Evolutionary conservation across 140 eudicot genomes (phyloP).

Genomic region (Flaveria floridana): DNA sequence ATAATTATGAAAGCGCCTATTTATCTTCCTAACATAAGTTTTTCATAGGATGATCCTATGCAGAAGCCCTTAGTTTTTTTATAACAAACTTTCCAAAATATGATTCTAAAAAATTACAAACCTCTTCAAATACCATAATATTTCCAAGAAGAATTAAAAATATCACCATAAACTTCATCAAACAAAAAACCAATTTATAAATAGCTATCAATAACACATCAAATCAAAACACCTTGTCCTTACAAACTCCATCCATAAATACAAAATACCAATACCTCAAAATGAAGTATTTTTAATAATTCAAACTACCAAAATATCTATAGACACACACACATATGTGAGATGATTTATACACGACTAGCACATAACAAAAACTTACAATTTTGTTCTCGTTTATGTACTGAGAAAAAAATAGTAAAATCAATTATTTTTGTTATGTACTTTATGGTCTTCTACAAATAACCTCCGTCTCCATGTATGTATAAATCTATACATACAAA

Average conservation of each 20-base stretch:
- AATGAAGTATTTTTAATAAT: constrained; percentile 18
- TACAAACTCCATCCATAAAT: constrained; percentile 15
- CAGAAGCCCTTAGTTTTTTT: neutral
- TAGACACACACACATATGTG: too few relatives aligned
- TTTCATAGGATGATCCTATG: neutral
- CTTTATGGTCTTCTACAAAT: neutral
- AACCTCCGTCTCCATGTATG: neutral
- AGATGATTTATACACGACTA: too few relatives aligned
- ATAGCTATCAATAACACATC: neutral
- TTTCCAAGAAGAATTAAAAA: neutral
- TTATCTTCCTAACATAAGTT: neutral
- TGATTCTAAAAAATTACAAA: neutral
- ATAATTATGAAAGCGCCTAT: too few relatives aligned
- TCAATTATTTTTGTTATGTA: neutral
- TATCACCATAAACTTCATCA: neutral
- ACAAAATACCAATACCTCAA: constrained; percentile 22
- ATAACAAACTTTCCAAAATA: too few relatives aligned
- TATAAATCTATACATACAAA: constrained; percentile 19
- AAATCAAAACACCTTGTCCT: neutral
- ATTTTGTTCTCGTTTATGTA: neutral
- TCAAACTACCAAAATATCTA: neutral
- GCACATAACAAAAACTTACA: neutral
- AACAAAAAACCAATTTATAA: constrained; percentile 10
- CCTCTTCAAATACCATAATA: neutral
- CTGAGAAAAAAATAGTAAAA: neutral